Conservation (phyloP, 257 asterid species). For the Rauvolfia tetraphylla region DNA sequence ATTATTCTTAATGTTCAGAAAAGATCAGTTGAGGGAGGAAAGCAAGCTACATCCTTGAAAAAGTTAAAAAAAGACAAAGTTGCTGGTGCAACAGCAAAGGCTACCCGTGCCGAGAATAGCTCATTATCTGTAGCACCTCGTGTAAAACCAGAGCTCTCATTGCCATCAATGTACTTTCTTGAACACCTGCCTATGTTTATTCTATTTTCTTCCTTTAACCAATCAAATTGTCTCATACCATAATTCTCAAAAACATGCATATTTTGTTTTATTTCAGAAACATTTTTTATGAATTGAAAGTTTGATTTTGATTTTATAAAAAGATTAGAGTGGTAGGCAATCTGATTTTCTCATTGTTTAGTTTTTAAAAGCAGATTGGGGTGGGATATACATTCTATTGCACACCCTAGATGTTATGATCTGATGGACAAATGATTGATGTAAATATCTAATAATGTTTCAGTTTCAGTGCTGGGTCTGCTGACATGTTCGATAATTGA, state of each 20-base stretch:
- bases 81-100: conserved; percentile 63
- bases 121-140: conserved; percentile 70
- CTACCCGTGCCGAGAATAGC: conserved; percentile 65
- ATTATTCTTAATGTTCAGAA: conserved; percentile 41
- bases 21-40: conserved; percentile 68
- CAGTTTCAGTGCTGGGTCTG: background rate
- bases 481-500: too few relatives aligned
- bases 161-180: conserved; percentile 66
- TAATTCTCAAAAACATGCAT: background rate
- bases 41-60: conserved; percentile 66
- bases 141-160: conserved; percentile 81
- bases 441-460: too few relatives aligned
- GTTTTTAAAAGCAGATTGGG: background rate
- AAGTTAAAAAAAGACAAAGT: conserved; percentile 82
- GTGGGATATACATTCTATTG: background rate
- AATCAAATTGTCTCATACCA: background rate
- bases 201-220: background rate
- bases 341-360: background rate
- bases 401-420: background rate
- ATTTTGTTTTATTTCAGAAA: background rate
- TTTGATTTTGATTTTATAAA: background rate
- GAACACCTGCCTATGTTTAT: background rate
- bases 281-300: background rate
- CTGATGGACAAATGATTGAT: background rate
- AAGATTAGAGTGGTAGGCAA: background rate